Base-by-base conservation (phyloP, 495 filamentous ascomycete species). In the Corynascus novoguineensis region DNA sequence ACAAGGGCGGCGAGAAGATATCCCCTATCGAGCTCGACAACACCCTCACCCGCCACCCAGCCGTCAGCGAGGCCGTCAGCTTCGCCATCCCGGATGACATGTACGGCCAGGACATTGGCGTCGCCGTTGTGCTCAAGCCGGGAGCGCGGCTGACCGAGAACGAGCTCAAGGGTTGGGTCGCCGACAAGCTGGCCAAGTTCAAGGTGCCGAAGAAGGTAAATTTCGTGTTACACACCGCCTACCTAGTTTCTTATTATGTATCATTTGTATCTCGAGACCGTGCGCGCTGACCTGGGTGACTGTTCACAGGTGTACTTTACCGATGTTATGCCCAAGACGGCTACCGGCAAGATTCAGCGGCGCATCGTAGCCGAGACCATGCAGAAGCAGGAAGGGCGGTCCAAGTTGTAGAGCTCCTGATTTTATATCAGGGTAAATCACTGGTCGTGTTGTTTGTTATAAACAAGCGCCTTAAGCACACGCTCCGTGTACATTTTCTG, bases 331-430 rank as follows among this genome's bases (percentile, higher is more conserved):
- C 89, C 89, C 34, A 92, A 92, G 75, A 95, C 89, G 22, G 87
- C 89, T n/a, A 95, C 89, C 8, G 89, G 89, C 27, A 95, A 92
- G 75, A 83, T 92, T 50, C 89, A 92, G 71, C 73, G 89, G 52
- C 78, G 87, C 31, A 85, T 88, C 58, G 87, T 92, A 11, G 89
- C 89, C 5, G 86, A 92, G 70, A 77, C 79, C 14, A 92, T 93
- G 86, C 71, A 81, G 65, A 86, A 83, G 71, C 67, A 75, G 62
- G 75, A 77, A 25, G 59, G 60, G 22, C 71, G 70, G 63, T 58
- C 68, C 0, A 76, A 77, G 65, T 59, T 78, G 42, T 78, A 72
- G 12, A 40, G 24, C 19, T 40, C 37, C n/a, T n/a, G n/a, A n/a
- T n/a, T n/a, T n/a, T n/a, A n/a, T n/a, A n/a, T n/a, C n/a, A n/a